Conservation (phyloP, 2,329 filamentous ascomycete genomes). For the Colletotrichum chlorophyti region DNA sequence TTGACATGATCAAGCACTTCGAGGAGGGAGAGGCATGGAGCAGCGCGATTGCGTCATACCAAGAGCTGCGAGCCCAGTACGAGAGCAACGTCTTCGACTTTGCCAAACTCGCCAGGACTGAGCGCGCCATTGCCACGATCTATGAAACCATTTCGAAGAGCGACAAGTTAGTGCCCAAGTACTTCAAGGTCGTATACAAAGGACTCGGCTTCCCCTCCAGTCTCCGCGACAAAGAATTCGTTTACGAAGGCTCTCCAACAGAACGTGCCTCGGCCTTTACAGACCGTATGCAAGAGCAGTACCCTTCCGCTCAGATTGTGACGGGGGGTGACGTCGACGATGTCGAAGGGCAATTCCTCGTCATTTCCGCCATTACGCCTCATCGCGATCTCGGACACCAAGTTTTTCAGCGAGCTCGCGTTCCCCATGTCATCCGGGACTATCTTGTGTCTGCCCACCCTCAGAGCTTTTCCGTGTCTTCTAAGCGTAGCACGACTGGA, state of each 20-base stretch:
- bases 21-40: constrained; percentile 96
- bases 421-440: constrained; percentile 84
- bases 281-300: constrained; percentile 90
- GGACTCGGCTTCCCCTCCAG: constrained; percentile 85
- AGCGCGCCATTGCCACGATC: constrained; percentile 89
- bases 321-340: constrained; percentile 74
- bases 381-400: constrained; percentile 84
- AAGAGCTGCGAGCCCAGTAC: constrained; percentile 90
- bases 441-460: constrained; percentile 82
- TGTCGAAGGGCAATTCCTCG: constrained; percentile 88
- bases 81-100: constrained; percentile 91
- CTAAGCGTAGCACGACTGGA: constrained; percentile 72
- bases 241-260: constrained; percentile 81
- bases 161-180: constrained; percentile 79
- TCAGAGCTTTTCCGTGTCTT: constrained; percentile 79
- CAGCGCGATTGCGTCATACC: constrained; percentile 85
- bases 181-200: constrained; percentile 90
- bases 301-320: constrained; percentile 84
- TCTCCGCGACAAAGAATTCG: constrained; percentile 87
- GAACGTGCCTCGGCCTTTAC: constrained; percentile 85
- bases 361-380: constrained; percentile 80
- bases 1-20: constrained; percentile 93
- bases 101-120: constrained; percentile 84
- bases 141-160: constrained; percentile 89
- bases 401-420: constrained; percentile 86